Conservation (phyloP, 1,284 basidiomycete species). For the Gymnopus androsaceus region DNA sequence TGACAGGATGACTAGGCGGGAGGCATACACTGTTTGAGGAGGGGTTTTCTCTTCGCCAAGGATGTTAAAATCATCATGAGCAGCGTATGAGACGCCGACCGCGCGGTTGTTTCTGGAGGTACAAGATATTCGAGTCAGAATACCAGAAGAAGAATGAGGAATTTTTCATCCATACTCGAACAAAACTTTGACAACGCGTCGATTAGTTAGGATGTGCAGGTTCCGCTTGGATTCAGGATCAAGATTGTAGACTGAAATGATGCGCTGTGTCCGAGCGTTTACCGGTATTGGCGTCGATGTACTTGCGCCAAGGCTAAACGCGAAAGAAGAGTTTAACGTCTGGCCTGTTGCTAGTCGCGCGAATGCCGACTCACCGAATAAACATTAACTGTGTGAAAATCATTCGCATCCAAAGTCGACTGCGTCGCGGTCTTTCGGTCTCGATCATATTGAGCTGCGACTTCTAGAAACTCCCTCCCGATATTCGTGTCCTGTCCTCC, state of each 20-base stretch:
- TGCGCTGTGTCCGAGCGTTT: constrained; percentile 61
- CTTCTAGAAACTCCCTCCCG: constrained; percentile 47
- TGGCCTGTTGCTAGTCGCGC: too few species aligned
- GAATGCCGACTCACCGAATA: constrained; percentile 54
- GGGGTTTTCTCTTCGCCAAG: not conserved
- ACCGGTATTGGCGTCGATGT: constrained; percentile 52
- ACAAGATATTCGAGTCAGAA: not conserved
- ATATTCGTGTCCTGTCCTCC: constrained; percentile 38
- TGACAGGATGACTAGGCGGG: constrained; percentile 48
- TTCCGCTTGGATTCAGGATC: constrained; percentile 36
- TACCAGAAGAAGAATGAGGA: not conserved
- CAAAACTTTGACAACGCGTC: constrained; percentile 47
- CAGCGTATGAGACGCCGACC: constrained; percentile 56
- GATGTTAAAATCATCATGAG: constrained; percentile 29
- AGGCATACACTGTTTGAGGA: constrained; percentile 36
- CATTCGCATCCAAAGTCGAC: constrained; percentile 45
- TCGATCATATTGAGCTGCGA: constrained; percentile 47
- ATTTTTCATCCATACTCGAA: constrained; percentile 41
- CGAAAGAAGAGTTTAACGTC: not conserved
- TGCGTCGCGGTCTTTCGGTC: constrained; percentile 33
- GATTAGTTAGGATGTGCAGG: constrained; percentile 40
- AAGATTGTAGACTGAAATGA: constrained; percentile 57
- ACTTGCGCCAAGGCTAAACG: constrained; percentile 25
- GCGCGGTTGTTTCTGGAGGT: constrained; percentile 48
- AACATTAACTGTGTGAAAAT: constrained; percentile 39